Percentiles rank a stretch among this genome's conserved stretches.
Evolutionary conservation across 306 rosid genomes (phyloP).

Genomic region (Hippophae tibetana): DNA sequence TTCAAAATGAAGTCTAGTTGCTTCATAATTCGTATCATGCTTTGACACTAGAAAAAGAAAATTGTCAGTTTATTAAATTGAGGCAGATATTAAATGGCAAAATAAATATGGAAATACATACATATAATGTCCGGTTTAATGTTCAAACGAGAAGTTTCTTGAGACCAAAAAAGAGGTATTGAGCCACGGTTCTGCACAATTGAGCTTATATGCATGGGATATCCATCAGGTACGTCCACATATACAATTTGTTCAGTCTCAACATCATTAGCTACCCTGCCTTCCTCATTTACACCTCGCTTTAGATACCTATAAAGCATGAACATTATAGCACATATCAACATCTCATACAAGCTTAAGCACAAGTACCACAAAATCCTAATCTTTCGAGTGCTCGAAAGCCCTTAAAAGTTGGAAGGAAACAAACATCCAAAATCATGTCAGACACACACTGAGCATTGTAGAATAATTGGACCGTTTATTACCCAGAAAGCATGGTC

Average conservation of each 20-base stretch:
- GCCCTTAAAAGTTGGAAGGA: too few relatives aligned
- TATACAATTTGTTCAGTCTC: conserved; percentile 96
- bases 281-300: conserved; percentile 93
- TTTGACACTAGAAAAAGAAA: conserved; percentile 51
- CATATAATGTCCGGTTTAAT: conserved; percentile 87
- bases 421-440: background rate
- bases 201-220: conserved; percentile 73
- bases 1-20: conserved; percentile 92
- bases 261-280: conserved; percentile 97
- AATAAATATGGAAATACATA: conserved; percentile 28
- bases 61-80: conserved; percentile 17
- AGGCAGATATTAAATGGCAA: background rate
- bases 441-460: background rate
- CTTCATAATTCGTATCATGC: conserved; percentile 62
- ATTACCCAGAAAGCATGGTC: background rate
- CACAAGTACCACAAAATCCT: too few relatives aligned
- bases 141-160: conserved; percentile 90
- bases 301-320: conserved; percentile 61
- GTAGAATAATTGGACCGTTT: background rate
- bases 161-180: conserved; percentile 97
- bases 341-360: background rate
- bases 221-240: conserved; percentile 55
- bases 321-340: conserved; percentile 5
- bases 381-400: too few relatives aligned
- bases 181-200: conserved; percentile 93